Percentiles rank a stretch among this genome's conserved stretches.
Evolutionary conservation across 495 filamentous ascomycete species (phyloP).

Genomic region (Penicillium antarcticum): DNA sequence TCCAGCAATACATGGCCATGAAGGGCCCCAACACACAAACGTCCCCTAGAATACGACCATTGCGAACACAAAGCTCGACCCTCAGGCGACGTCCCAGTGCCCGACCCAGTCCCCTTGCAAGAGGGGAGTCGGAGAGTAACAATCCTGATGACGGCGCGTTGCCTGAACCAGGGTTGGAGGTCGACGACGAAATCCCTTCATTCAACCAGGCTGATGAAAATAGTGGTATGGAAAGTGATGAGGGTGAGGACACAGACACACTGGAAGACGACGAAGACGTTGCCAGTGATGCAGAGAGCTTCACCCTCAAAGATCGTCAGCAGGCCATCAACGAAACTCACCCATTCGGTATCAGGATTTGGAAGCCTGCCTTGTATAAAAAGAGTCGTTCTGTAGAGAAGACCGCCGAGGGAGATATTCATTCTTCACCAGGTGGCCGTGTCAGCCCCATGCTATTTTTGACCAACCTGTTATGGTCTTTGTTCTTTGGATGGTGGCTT

Average conservation of each 20-base stretch:
- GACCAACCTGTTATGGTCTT: constrained; percentile 86
- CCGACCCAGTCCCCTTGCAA: constrained; percentile 55
- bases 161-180: constrained; percentile 27
- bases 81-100: constrained; percentile 64
- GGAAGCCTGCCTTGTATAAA: constrained; percentile 98
- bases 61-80: constrained; percentile 56
- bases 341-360: constrained; percentile 96
- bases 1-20: constrained; percentile 55
- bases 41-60: constrained; percentile 39
- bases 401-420: constrained; percentile 94
- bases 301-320: constrained; percentile 82
- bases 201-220: constrained; percentile 26
- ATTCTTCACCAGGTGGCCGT: constrained; percentile 86
- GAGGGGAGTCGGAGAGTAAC: constrained; percentile 55
- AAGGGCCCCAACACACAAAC: constrained; percentile 29
- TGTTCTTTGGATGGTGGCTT: constrained; percentile 98
- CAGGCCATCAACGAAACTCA: constrained; percentile 98
- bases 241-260: constrained; percentile 28
- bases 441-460: constrained; percentile 80
- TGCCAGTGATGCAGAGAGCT: constrained; percentile 76
- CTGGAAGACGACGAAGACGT: constrained; percentile 51
- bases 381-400: constrained; percentile 95
- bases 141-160: constrained; percentile 42
- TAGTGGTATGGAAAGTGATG: constrained; percentile 19
- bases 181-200: constrained; percentile 16